Evolutionary conservation across 2,329 filamentous ascomycete species (phyloP), one percentile per base, ranked within the genome.

Genomic region (Calonectria montana): DNA sequence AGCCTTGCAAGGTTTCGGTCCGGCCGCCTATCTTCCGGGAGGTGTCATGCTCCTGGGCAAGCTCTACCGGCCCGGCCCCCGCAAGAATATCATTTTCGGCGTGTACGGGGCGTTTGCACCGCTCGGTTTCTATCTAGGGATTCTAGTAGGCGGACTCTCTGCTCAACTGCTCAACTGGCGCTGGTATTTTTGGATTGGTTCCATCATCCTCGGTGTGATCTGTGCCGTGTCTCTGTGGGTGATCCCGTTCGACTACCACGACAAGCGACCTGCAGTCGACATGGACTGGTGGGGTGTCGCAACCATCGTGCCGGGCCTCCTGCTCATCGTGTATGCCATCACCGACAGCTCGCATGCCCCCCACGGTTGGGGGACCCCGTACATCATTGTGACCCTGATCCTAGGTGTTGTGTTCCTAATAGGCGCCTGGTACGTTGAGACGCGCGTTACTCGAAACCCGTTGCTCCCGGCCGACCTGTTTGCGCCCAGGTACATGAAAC

Each of bases 1-100:
- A 65, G 93, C 93, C 10, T 83, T 95, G 50, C 93, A 95, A 81
- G 94, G 94, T 0, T 83, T 96, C 12, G 94, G 93, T 0, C 88
- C 92, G 1, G 92, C 93, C 1, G 93, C 93, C 0, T 94, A 94
- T 72, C 82, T 95, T 13, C 93, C 93, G 0, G 90, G 92, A 0
- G 90, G 92, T 1, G 88, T 95, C 69, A 93, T 92, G 88, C 86
- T 94, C 8, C 84, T 94, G 8, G 92, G 91, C 2, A 91, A 88
- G 72, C 89, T 87, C 3, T 94, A 94, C 79, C 88, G 92, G 0
- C 93, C 93, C 0, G 93, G 93, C 0, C 92, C 92, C 1, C 85
- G 92, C 9, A 94, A 94, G 83, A 94, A 94, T 77, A 82, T 94
- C 16, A 88, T 94, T 16, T 90, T 90, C 74, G 84, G 85, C 21